Base-by-base conservation (phyloP, 129 eudicot species). In the Scalesia atractyloides region DNA sequence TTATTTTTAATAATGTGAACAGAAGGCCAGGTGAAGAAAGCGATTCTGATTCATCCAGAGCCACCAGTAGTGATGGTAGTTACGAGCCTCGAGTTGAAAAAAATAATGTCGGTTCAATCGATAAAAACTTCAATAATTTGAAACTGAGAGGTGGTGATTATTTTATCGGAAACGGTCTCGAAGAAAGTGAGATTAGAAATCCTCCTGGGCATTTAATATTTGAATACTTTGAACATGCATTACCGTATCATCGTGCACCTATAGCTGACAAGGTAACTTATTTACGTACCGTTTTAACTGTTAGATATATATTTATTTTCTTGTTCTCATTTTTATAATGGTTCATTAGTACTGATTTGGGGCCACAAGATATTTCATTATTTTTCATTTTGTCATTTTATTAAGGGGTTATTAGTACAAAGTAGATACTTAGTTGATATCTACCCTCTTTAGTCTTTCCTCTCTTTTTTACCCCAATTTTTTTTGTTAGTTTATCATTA, bases 191-290 rank as follows among this genome's bases (percentile, higher is more conserved):
- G 71, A 58, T 81, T 67, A 66, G 89, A 73, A 94, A 79, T 68
- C 95, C 93, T 48, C 91, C 92, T 48, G 93, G 99, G 70, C 78
- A 74, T 18, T 86, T 94, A 81, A 34, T 84, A 2, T 90, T 82
- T 46, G 93, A 94, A 54, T 88, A 90, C 76, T 88, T 90, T 36
- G 99, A 88, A 79, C 85, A 50, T 13, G 88, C 84, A 70, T 86
- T 70, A n/a, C 99, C 99, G 7, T 90, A 63, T 85, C 73, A 73
- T 64, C 99, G 97, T 61, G 97, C 89, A 71, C 99, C 99, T 52
- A 81, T 94, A 64, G 88, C 93, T 74, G 97, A 94, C 68, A 90
- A 88, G 96, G 99, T 80, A 72, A 76, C 78, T 36, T 39, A 9
- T 74, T 37, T 73, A 30, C 17, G 64, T 17, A 39, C 10, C 65